A percentile compares a stretch with the other conserved stretches of the same genome.
These are phyloP conservation scores for Chiua sp. DNA, from an alignment of 1,284 basidiomycete genomes.

Conservation along the genomic window DNA sequence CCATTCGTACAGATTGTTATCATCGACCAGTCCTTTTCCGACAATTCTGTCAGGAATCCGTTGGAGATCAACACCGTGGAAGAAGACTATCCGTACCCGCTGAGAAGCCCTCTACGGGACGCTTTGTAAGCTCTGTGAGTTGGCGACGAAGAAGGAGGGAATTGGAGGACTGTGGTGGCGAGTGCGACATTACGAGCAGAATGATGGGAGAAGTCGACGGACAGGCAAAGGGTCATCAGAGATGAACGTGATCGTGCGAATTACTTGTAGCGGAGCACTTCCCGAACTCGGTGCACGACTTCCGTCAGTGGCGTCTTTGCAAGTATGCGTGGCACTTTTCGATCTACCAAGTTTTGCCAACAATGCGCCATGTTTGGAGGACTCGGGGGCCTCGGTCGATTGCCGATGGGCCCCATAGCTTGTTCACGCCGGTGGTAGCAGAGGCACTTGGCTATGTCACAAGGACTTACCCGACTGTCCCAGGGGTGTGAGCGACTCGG, in stretches of 20 bases:
- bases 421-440: too few species aligned
- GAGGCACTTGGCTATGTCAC: too few species aligned
- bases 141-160: slow-evolving; percentile 82
- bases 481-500: too few species aligned
- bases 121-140: slow-evolving; percentile 86
- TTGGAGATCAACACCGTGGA: slow-evolving; percentile 30
- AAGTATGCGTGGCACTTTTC: too few species aligned
- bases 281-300: too few species aligned
- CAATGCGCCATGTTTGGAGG: too few species aligned
- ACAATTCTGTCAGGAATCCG: slow-evolving; percentile 37
- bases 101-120: slow-evolving; percentile 93
- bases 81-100: slow-evolving; percentile 62
- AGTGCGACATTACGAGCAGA: slow-evolving; percentile 50
- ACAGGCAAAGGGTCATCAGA: not conserved
- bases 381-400: too few species aligned
- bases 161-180: slow-evolving; percentile 55
- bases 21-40: slow-evolving; percentile 83
- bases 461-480: too few species aligned
- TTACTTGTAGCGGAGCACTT: too few species aligned
- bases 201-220: not conserved
- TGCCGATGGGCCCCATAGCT: too few species aligned
- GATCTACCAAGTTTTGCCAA: too few species aligned
- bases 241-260: slow-evolving; percentile 28
- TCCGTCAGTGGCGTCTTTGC: too few species aligned
- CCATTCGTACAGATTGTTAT: slow-evolving; percentile 94